phyloP scores from a whole-genome alignment of 192 early-diverging fungal species.

The Coemansia sp. region DNA sequence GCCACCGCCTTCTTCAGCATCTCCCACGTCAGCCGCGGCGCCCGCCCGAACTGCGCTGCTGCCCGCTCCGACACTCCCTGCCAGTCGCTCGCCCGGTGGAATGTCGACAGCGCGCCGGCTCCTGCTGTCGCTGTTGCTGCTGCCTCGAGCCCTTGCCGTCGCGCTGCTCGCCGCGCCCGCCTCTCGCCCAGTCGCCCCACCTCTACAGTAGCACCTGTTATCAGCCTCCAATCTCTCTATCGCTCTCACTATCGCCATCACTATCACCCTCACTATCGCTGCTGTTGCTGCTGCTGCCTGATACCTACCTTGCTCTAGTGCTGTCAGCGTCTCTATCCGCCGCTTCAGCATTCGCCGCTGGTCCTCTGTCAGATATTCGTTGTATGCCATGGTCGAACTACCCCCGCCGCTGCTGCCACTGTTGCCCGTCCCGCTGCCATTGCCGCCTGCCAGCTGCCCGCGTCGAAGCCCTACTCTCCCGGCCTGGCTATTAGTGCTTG shows the following conservation, averaged over 20 bases:
- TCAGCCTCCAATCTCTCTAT: not conserved
- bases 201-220: slow-evolving; percentile 16
- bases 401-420: slow-evolving; percentile 1
- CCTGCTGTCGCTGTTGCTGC: slow-evolving; percentile 15
- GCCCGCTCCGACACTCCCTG: not conserved
- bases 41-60: slow-evolving; percentile 6
- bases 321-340: slow-evolving; percentile 27
- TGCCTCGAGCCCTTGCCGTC: slow-evolving; percentile 11
- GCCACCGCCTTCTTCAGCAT: slow-evolving; percentile 48
- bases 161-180: slow-evolving; percentile 9
- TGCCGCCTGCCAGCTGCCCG: slow-evolving; percentile 11
- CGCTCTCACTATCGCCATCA: too few species aligned
- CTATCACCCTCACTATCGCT: too few species aligned
- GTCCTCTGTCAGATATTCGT: slow-evolving; percentile 37
- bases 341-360: slow-evolving; percentile 39
- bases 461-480: slow-evolving; percentile 27
- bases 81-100: slow-evolving; percentile 28
- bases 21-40: slow-evolving; percentile 40
- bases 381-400: not conserved
- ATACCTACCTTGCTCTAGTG: slow-evolving; percentile 38
- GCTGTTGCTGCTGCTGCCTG: not conserved
- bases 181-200: slow-evolving; percentile 25
- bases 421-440: slow-evolving; percentile 4
- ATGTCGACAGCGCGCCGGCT: slow-evolving; percentile 20
- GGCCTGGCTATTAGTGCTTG: too few species aligned